Base-by-base conservation (phyloP, 2,329 filamentous ascomycete genomes). In the Penicillium sp. region DNA sequence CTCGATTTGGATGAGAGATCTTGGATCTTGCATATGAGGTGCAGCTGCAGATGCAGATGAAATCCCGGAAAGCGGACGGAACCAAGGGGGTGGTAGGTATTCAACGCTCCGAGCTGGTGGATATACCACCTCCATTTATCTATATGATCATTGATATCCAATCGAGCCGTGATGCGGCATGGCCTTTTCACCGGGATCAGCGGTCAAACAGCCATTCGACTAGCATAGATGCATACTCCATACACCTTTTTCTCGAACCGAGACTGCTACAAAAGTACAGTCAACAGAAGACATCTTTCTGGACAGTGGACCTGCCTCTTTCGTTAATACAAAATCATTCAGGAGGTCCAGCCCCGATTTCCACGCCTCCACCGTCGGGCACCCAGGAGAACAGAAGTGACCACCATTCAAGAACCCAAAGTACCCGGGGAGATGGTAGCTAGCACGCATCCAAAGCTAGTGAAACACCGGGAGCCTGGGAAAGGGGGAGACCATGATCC, bases 21-120 rank as follows among this genome's bases (percentile, higher is more conserved):
- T 20, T 38, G 35, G 54, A 58, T 58, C 56, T 57, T 55, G 55
- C 56, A 58, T 53, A 48, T 51, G 44, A 58, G 46, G 30, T 50
- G 48, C 44, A 50, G 35, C 47, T 44, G 46, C 42, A 55, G 35
- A 39, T 53, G 54, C 54, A 57, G 54, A 28, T 27, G 48, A 53
- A 52, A 25, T 25, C 54, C 47, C 43, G 47, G 54, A 5, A 46
- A 41, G 46, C 44, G 48, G 48, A 54, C 30, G 48, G 40, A 42
- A 33, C 38, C 39, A 39, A 20, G 35, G 42, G 46, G 54, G 48
- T 35, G 31, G 45, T 11, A 20, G 33, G 18, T 16, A 27, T 27
- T 41, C 36, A 24, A 39, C 2, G 36, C 18, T 5, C 22, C 6
- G 36, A 39, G 36, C 36, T 33, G 22, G 36, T 39, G 13, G 25